These are phyloP conservation scores for Austroboletus eburneus DNA, from an alignment of 768 basidiomycete genomes.

Conservation along the genomic window DNA sequence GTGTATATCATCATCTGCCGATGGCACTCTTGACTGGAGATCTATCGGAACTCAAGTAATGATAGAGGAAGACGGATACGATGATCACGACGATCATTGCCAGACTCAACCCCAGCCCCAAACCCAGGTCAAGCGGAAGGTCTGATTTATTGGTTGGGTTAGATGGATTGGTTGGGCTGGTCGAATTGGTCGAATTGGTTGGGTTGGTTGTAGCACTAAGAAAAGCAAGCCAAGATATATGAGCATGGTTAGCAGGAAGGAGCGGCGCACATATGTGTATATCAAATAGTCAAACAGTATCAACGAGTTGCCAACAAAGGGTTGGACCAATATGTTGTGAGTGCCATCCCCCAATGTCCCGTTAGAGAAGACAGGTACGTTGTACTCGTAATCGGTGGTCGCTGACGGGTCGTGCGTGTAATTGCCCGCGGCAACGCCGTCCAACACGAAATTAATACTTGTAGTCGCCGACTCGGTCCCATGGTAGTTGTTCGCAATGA, in stretches of 20 bases:
- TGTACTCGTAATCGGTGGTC: slow-evolving; percentile 7
- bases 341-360: background rate
- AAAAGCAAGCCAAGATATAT: too few relatives aligned
- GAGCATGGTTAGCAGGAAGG: background rate
- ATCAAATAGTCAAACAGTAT: slow-evolving; percentile 19
- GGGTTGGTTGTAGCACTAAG: too few relatives aligned
- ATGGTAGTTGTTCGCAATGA: slow-evolving; percentile 8
- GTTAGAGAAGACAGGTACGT: slow-evolving; percentile 14
- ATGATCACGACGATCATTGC: too few relatives aligned
- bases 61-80: too few relatives aligned
- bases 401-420: slow-evolving; percentile 3
- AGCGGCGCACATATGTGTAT: slow-evolving; percentile 9
- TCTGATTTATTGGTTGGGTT: too few relatives aligned
- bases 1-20: too few relatives aligned
- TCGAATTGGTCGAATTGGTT: too few relatives aligned
- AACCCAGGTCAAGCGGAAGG: too few relatives aligned
- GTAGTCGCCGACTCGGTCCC: background rate
- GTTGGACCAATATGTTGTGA: slow-evolving; percentile 9
- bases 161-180: too few relatives aligned
- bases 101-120: too few relatives aligned
- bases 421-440: background rate
- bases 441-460: slow-evolving; percentile 7
- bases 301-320: background rate
- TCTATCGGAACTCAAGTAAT: too few relatives aligned
- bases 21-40: too few relatives aligned